Evolutionary conservation across 331 rosid species (phyloP), one percentile per base, ranked within the genome.

Genomic region (Quercus phellos): DNA sequence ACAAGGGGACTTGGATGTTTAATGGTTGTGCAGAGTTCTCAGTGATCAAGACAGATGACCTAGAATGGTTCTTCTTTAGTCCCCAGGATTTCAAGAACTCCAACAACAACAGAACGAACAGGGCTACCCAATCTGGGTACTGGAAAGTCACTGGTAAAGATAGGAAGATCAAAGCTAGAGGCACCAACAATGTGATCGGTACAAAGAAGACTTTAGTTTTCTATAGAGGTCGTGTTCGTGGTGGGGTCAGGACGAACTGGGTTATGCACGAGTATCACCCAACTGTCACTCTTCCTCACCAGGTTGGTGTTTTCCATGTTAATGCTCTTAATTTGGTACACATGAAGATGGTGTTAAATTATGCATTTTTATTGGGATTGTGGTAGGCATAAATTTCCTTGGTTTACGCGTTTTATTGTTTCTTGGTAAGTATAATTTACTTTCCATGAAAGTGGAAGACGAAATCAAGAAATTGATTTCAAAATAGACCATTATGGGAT

Each of bases 71-170:
- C 80, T 91, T 90, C 85, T 73, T 90, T 63, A 72, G 79, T 74
- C 75, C 73, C 9, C 78, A 24, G 3, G 85, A 82, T 7, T 78
- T 74, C 69, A 93, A 82, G 81, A 70, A 67, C 50, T 21, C 66
- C 12, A 86, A 66, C 0, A 63, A 86, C 16, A 60, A 8, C n/a
- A 79, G 86, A 66, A 0, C 66, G 2, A 83, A 88, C 35, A 74
- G 96, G 82, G 4, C 78, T 16, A 90, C 98, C 1, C 1, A 11
- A 3, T 0, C 1, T 7, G 98, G 96, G 1, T 89, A 2, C 63
- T 93, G 96, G 98, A 90, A 93, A 80, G 24, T 73, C 74, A 87
- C 94, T 9, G 90, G 94, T 2, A 64, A 16, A 4, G 89, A 87
- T 8, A 66, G 87, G 11, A 4, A 7, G 0, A 53, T 90, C 51